Evolutionary conservation across 345 rosid species (phyloP).

Genomic region (Capsella bursapastoris): DNA sequence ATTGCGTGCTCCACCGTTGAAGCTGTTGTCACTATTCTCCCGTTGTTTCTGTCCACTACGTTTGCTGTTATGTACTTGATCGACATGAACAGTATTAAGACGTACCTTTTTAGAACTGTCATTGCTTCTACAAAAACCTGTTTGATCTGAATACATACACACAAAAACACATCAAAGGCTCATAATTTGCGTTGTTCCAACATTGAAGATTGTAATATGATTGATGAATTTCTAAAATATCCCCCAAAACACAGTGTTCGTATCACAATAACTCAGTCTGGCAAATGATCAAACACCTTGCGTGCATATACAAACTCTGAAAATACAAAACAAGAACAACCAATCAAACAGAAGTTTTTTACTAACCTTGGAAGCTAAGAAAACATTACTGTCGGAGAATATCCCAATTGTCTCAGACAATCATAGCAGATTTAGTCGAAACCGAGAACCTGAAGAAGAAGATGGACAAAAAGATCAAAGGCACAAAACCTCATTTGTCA

Average conservation of each 20-base stretch:
- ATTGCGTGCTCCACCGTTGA: constrained; percentile 81
- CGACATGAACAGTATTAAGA: constrained; percentile 69
- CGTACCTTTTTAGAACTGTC: constrained; percentile 72
- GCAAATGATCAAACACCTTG: constrained; percentile 34
- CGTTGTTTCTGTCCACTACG: constrained; percentile 82
- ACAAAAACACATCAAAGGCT: background rate
- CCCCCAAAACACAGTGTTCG: background rate
- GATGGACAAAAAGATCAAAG: background rate
- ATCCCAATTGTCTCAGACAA: background rate
- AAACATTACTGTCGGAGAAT: background rate
- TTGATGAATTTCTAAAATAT: background rate
- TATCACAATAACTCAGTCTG: background rate
- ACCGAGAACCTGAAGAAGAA: background rate
- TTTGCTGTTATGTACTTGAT: constrained; percentile 80
- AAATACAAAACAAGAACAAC: background rate
- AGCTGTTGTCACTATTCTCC: constrained; percentile 70
- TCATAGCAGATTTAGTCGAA: background rate
- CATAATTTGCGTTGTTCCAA: background rate
- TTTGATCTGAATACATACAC: constrained; percentile 5
- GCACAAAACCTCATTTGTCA: background rate
- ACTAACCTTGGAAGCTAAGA: constrained; percentile 15
- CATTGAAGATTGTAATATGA: background rate
- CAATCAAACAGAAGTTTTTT: background rate
- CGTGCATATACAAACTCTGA: constrained; percentile 11
- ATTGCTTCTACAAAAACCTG: constrained; percentile 42